Evolutionary conservation across 768 basidiomycete genomes (phyloP), one percentile per base, ranked within the genome.

Genomic region (Ramaria sp.): DNA sequence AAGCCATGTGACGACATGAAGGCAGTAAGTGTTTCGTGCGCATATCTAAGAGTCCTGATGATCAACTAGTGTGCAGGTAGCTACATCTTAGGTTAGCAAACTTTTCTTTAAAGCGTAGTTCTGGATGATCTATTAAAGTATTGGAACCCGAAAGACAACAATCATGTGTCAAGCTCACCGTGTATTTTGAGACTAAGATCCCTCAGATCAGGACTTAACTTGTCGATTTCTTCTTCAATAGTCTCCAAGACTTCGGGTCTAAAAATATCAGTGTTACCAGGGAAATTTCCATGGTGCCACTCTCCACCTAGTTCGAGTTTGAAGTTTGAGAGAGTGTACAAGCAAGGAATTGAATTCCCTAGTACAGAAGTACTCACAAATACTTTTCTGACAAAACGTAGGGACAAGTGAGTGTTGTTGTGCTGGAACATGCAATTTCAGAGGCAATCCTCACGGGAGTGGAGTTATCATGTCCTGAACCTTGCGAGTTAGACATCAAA

Each of bases 161-260:
- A 34, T 37, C 63, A 48, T 60, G 61, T 5, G 62, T 64, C 42
- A 24, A 16, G 24, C 20, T 18, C 45, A 84, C 86, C 76, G 57
- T 84, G 85, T 18, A 91, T 86, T 61, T 85, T 81, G 27, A 85
- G 66, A 62, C 85, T 88, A n/a, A 90, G 67, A 30, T 60, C 66
- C 50, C 79, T 72, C 52, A 89, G 66, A 47, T 82, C 79, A 0
- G 65, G 63, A 56, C 79, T 72, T n/a, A 85, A 67, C 24, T 66
- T 70, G 50, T 83, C 74, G 36, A 89, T 76, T 55, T 71, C 73
- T 16, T 67, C 62, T 57, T 82, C 81, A 39, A 88, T 82, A 13
- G 75, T 74, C 55, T 78, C 66, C 36, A 83, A 66, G 9, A 85
- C 73, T 48, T 85, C 82, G 16, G 32, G 32, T 13, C 32, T 34